Percentiles rank a stretch among this genome's conserved stretches.
phyloP scores from a whole-genome alignment of 129 eudicot genomes.

The Centella asiatica region DNA sequence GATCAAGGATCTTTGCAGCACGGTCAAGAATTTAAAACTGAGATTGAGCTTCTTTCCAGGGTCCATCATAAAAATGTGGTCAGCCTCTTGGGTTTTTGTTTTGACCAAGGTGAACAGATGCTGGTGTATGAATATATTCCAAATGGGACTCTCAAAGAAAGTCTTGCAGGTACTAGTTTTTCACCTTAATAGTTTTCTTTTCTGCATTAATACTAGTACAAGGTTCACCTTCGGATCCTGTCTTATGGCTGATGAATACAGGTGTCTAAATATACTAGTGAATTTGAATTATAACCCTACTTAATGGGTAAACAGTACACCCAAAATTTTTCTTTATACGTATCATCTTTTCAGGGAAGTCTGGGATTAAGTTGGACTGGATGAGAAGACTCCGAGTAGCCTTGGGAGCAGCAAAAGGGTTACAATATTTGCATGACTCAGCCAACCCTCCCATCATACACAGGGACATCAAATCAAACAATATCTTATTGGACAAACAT shows the following conservation, averaged over 20 bases:
- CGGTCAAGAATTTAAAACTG: slow-evolving; percentile 63
- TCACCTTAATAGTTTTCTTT: neutral
- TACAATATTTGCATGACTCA: slow-evolving; percentile 56
- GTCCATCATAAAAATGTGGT: slow-evolving; percentile 77
- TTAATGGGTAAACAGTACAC: neutral
- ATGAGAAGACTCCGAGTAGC: slow-evolving; percentile 45
- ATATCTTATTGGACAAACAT: slow-evolving; percentile 48
- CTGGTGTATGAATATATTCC: slow-evolving; percentile 57
- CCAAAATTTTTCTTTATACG: no score
- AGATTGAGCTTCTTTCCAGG: slow-evolving; percentile 69
- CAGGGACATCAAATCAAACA: no score
- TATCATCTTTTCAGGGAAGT: slow-evolving; percentile 33
- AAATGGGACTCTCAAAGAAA: slow-evolving; percentile 47
- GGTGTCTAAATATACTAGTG: no score
- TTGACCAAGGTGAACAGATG: slow-evolving; percentile 70
- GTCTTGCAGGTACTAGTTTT: slow-evolving; percentile 42
- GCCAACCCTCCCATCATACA: slow-evolving; percentile 65
- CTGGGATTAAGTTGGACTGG: slow-evolving; percentile 53
- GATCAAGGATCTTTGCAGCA: slow-evolving; percentile 56
- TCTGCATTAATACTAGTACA: no score
- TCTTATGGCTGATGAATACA: no score
- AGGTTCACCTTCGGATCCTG: no score
- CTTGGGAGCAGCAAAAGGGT: slow-evolving; percentile 55
- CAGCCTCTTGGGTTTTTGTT: slow-evolving; percentile 65
- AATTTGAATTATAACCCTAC: no score